Evolutionary conservation across 2,329 filamentous ascomycete genomes (phyloP).

Genomic region (Fusarium guadeloupense): DNA sequence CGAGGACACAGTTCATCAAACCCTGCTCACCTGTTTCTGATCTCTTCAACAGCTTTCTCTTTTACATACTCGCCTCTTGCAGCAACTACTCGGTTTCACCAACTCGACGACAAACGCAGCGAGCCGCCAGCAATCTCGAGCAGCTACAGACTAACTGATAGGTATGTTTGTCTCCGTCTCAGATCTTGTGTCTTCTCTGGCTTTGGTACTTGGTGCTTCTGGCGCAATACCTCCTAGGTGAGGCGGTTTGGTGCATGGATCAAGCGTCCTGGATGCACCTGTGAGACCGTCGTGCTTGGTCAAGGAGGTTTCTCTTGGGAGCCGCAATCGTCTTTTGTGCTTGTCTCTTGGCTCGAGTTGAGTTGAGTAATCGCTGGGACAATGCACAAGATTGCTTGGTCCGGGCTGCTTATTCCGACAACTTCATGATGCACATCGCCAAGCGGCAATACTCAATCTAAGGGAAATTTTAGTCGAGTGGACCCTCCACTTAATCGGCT

Average conservation of each 20-base stretch:
- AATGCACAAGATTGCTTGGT: constrained; percentile 3
- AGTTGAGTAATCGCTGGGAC: constrained; percentile 2
- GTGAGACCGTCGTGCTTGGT: constrained; percentile 34
- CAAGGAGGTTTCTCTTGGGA: constrained; percentile 17
- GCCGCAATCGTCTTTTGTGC: constrained; percentile 19
- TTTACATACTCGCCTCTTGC: constrained; percentile 28
- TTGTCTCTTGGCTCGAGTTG: constrained; percentile 8
- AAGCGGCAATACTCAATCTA: constrained; percentile 47
- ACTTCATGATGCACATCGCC: constrained; percentile 45
- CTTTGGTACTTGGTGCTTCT: constrained; percentile 41
- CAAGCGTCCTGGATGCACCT: constrained; percentile 42
- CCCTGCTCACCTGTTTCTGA: constrained; percentile 29
- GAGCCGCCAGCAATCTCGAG: constrained; percentile 20
- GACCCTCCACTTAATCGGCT: constrained; percentile 44
- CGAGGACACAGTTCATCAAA: constrained; percentile 38
- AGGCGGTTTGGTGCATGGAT: constrained; percentile 46
- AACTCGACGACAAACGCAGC: constrained; percentile 35
- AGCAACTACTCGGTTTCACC: constrained; percentile 33
- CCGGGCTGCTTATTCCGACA: constrained; percentile 25
- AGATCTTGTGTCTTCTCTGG: constrained; percentile 32
- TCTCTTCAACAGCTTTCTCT: constrained; percentile 6
- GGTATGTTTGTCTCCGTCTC: constrained; percentile 42
- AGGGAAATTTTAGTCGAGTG: constrained; percentile 45
- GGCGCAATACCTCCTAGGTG: constrained; percentile 41
- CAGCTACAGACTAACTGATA: constrained; percentile 27